phyloP scores from a whole-genome alignment of 2,329 filamentous ascomycete species.

The Didymella glomerata region DNA sequence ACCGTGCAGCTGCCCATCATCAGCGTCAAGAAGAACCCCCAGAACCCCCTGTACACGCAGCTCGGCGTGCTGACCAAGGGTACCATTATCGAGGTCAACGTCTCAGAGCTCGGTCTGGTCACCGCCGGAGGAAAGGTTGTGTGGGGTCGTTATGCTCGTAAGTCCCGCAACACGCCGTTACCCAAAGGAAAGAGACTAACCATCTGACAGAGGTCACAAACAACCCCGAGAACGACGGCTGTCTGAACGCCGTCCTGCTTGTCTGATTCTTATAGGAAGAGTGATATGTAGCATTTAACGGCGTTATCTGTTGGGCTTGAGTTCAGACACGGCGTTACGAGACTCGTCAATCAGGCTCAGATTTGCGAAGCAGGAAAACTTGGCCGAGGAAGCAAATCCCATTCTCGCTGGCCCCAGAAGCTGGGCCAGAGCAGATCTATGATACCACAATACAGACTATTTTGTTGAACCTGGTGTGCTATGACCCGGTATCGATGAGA shows the following conservation, averaged over 20 bases:
- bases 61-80: conserved; percentile 74
- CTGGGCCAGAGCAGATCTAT: conserved; percentile 6
- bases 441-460: conserved; percentile 18
- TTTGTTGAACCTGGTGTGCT: neutral
- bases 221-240: conserved; percentile 52
- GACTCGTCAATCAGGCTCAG: neutral
- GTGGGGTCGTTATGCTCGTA: conserved; percentile 48
- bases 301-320: conserved; percentile 15
- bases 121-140: conserved; percentile 84
- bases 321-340: conserved; percentile 14
- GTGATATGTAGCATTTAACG: conserved; percentile 18
- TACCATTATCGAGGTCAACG: conserved; percentile 84
- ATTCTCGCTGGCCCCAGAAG: neutral
- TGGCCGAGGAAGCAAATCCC: conserved; percentile 18
- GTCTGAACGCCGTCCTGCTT: conserved; percentile 50
- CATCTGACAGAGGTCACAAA: conserved; percentile 39
- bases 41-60: conserved; percentile 89
- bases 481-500: no score
- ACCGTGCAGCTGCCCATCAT: conserved; percentile 79
- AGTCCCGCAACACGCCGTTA: conserved; percentile 2
- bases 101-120: conserved; percentile 87
- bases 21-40: conserved; percentile 82
- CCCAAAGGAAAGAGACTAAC: conserved; percentile 2
- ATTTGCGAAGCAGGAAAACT: conserved; percentile 15
- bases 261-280: conserved; percentile 27